Conservation (phyloP, 2,329 filamentous ascomycete species). For the Trichophyton rubrum region DNA sequence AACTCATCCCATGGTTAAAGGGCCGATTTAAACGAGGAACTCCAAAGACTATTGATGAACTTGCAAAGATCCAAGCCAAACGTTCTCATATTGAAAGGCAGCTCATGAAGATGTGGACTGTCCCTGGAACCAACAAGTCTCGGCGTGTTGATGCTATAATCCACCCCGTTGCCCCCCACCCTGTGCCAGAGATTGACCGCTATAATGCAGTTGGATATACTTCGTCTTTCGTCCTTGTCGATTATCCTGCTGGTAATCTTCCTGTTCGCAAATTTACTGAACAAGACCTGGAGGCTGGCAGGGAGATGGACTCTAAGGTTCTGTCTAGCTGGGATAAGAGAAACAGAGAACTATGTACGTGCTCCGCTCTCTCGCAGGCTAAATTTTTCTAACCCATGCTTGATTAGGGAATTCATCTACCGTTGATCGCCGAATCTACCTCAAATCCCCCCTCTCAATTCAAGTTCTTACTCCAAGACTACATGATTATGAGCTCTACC, state of each 20-base stretch:
- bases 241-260: constrained; percentile 47
- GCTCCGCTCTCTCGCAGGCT: neutral
- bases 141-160: constrained; percentile 47
- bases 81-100: constrained; percentile 42
- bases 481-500: constrained; percentile 42
- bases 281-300: constrained; percentile 39
- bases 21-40: constrained; percentile 39
- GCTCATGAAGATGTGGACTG: constrained; percentile 46
- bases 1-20: constrained; percentile 48
- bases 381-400: constrained; percentile 2
- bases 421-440: constrained; percentile 41
- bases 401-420: constrained; percentile 34
- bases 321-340: constrained; percentile 48
- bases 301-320: constrained; percentile 29
- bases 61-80: constrained; percentile 43
- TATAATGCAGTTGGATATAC: constrained; percentile 54
- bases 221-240: constrained; percentile 47
- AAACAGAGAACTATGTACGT: constrained; percentile 46
- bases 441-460: constrained; percentile 43
- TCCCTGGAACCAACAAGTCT: constrained; percentile 23
- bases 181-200: constrained; percentile 48
- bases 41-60: constrained; percentile 35
- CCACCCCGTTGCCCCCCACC: constrained; percentile 52
- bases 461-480: constrained; percentile 43
- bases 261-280: constrained; percentile 42